A percentile compares a stretch with the other conserved stretches of the same genome.
Evolutionary conservation across 768 basidiomycete species (phyloP).

Genomic region (Russula emetica): DNA sequence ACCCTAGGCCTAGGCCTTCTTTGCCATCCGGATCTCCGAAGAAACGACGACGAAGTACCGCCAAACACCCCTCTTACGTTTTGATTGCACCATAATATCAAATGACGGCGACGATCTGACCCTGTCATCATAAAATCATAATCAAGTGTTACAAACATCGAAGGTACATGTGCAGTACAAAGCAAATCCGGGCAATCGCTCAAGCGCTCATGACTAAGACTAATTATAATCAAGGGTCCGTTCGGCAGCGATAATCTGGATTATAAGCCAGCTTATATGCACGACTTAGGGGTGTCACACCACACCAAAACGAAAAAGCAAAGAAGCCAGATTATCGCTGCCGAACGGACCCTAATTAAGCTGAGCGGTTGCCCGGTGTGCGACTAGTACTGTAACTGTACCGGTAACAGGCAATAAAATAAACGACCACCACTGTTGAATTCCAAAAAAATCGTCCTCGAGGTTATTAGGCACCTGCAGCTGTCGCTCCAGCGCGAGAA

Average conservation of each 20-base stretch:
- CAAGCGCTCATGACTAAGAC: too few species aligned
- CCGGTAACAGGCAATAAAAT: not conserved
- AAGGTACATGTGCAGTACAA: not conserved
- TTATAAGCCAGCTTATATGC: too few species aligned
- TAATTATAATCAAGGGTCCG: too few species aligned
- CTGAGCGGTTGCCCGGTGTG: too few species aligned
- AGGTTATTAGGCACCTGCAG: not conserved
- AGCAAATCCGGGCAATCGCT: too few species aligned
- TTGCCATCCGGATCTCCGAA: constrained; percentile 1
- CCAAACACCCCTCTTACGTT: not conserved
- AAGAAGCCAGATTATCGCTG: too few species aligned
- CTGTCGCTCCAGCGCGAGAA: not conserved
- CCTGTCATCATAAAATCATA: not conserved
- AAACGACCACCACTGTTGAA: not conserved
- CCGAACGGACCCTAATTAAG: too few species aligned
- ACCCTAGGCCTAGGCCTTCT: too few species aligned
- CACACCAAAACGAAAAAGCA: too few species aligned
- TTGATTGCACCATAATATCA: not conserved
- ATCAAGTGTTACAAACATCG: not conserved
- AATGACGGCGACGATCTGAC: not conserved
- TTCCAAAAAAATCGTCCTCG: not conserved
- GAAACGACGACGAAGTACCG: not conserved
- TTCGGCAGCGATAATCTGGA: too few species aligned
- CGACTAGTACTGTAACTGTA: too few species aligned
- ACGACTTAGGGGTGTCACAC: too few species aligned